phyloP scores from a whole-genome alignment of 768 basidiomycete genomes.

The Lepiota subincarnata region DNA sequence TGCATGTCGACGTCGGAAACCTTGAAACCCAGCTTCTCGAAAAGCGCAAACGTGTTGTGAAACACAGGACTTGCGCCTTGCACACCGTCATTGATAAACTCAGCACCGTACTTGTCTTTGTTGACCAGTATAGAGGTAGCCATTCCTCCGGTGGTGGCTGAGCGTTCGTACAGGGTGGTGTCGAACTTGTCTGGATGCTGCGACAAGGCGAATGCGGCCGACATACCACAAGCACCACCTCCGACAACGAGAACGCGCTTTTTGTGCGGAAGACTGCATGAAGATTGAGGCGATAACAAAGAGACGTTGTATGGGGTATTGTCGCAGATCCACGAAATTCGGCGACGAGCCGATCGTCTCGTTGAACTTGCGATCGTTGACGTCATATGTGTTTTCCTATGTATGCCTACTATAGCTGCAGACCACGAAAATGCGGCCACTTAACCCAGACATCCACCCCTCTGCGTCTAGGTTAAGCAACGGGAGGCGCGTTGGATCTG shows the following conservation, averaged over 20 bases:
- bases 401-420: too few relatives aligned
- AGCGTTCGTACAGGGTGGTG: conserved; percentile 25
- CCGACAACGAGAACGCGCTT: conserved; percentile 28
- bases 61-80: conserved; percentile 30
- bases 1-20: conserved; percentile 27
- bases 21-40: conserved; percentile 26
- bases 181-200: conserved; percentile 25
- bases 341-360: too few relatives aligned
- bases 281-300: not conserved
- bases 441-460: too few relatives aligned
- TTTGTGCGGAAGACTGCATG: not conserved
- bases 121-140: conserved; percentile 25
- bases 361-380: too few relatives aligned
- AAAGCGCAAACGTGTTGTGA: conserved; percentile 27
- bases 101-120: conserved; percentile 22
- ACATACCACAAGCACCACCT: conserved; percentile 28
- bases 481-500: too few relatives aligned
- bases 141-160: conserved; percentile 25
- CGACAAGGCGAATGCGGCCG: conserved; percentile 29
- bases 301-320: too few relatives aligned
- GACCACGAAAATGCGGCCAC: too few relatives aligned
- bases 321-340: not conserved
- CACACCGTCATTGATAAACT: conserved; percentile 30
- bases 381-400: too few relatives aligned
- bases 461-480: too few relatives aligned